Evolutionary conservation across 2,329 filamentous ascomycete genomes (phyloP), one percentile per base, ranked within the genome.

Genomic region (Exophiala oligosperma): DNA sequence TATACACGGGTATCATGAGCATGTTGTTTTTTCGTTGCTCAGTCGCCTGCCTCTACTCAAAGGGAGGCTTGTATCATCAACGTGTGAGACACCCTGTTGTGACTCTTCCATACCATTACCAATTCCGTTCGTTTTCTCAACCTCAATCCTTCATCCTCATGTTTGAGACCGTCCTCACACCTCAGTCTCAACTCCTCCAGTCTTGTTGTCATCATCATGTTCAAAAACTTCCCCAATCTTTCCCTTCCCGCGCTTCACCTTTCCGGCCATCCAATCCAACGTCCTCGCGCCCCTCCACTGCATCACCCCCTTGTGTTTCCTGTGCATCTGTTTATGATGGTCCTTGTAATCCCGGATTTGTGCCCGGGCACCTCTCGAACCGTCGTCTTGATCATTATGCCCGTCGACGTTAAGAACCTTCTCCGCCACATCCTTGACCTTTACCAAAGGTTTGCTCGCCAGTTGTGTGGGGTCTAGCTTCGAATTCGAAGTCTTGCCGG

Each of bases 251-350:
- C 79, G 73, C 59, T 80, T 78, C 1, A 84, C 79, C 55, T 84
- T 83, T 40, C 84, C 81, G 67, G 84, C 83, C 58, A 87, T 78
- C 71, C 81, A 82, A 66, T 86, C 82, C 57, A 76, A 73, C 54
- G 72, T 84, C 69, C 77, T 77, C 21, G 78, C 81, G 67, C 81
- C 71, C 77, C 81, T 82, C 84, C 87, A 91, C 73, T 91, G 88
- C 88, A 91, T 91, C 41, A 88, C 69, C 0, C 88, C 88, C 23
- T 85, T 75, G 67, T 91, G 85, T 68, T 83, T 81, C 49, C 86
- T 76, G 70, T 90, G 86, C 62, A 88, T 73, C 47, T 89, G 86
- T 62, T 88, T 85, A 70, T 87, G 91, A 62, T 85, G 82, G 56
- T 80, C 79, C 67, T 85, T 86, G 71, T 88, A 85, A 23, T 87